Evolutionary conservation across 805 yeast genomes (phyloP).

Genomic region (Lipomyces mesembrius): DNA sequence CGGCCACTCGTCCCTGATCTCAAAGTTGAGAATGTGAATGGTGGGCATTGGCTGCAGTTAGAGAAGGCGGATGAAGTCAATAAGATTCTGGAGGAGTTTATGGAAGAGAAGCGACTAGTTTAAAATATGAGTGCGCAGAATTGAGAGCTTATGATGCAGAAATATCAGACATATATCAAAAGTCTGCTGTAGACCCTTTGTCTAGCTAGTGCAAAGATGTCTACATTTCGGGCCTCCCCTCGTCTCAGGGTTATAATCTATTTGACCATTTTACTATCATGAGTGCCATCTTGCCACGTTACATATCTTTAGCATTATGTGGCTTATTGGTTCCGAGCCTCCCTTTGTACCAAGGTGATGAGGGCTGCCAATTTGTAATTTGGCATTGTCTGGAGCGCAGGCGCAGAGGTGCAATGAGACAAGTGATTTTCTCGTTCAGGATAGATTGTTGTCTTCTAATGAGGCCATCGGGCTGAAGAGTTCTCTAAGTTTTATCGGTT

Average conservation of each 20-base stretch:
- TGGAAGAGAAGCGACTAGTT: conserved; percentile 1
- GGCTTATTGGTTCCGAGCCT: background rate
- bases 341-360: background rate
- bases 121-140: background rate
- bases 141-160: background rate
- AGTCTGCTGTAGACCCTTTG: background rate
- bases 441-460: background rate
- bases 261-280: background rate
- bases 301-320: background rate
- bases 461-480: background rate
- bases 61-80: conserved; percentile 1
- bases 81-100: conserved; percentile 1
- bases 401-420: conserved; percentile 1
- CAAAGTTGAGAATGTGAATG: background rate
- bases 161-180: background rate
- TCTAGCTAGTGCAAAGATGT: background rate
- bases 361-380: background rate
- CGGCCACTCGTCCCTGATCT: conserved; percentile 2
- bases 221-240: background rate
- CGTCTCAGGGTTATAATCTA: conserved; percentile 1
- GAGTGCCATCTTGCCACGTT: background rate
- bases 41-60: conserved; percentile 2
- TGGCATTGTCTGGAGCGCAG: conserved; percentile 1
- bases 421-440: background rate
- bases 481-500: background rate